Conservation (phyloP, 2,329 filamentous ascomycete species). For the Fusarium clavum region DNA sequence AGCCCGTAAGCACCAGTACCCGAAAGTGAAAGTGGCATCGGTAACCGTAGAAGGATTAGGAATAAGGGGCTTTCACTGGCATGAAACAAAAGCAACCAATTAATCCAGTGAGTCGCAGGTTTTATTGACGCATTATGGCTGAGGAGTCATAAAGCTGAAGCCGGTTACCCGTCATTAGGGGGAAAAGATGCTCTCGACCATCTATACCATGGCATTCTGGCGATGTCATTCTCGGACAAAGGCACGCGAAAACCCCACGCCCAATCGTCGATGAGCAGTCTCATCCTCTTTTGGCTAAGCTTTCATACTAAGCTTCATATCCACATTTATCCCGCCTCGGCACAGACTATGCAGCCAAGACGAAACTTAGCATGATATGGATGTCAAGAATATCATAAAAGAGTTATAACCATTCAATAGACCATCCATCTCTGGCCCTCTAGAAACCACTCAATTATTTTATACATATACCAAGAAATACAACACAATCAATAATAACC, state of each 20-base stretch:
- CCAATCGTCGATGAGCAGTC: constrained; percentile 35
- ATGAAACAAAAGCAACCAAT: constrained; percentile 8
- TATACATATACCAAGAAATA: neutral
- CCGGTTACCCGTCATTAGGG: constrained; percentile 33
- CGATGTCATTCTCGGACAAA: neutral
- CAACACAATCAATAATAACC: neutral
- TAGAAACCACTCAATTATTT: too few species aligned
- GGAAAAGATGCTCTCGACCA: constrained; percentile 1
- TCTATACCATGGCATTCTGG: constrained; percentile 6
- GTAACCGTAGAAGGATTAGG: constrained; percentile 16
- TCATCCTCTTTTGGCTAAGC: constrained; percentile 33
- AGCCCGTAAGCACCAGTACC: constrained; percentile 29
- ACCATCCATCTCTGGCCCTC: too few species aligned
- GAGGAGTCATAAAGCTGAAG: constrained; percentile 4
- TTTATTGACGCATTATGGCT: constrained; percentile 2
- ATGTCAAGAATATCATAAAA: neutral
- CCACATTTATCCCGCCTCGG: constrained; percentile 35
- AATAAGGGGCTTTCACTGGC: constrained; percentile 10
- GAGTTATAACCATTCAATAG: too few species aligned
- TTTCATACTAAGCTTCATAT: constrained; percentile 37
- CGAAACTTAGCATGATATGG: neutral
- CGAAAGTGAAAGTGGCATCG: constrained; percentile 22
- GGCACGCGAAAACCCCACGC: constrained; percentile 9
- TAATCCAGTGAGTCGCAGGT: constrained; percentile 10
- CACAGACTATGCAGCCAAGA: neutral